phyloP scores from a whole-genome alignment of 2,329 filamentous ascomycete genomes.

The Hawksworthiomyces lignivorus region DNA sequence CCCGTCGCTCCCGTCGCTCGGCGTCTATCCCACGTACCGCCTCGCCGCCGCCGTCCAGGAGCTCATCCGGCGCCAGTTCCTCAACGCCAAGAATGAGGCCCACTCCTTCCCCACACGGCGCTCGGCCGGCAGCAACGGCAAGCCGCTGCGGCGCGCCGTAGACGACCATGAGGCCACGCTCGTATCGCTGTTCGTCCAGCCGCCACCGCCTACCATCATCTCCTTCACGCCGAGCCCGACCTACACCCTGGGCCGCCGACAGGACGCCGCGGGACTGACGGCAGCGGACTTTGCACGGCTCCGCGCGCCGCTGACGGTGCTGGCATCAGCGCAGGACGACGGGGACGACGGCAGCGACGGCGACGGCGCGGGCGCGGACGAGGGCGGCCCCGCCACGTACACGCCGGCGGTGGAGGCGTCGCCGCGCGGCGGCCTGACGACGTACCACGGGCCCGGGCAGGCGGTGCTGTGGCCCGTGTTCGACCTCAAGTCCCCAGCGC shows the following conservation, averaged over 20 bases:
- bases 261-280: constrained; percentile 42
- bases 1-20: constrained; percentile 19
- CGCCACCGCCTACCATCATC: constrained; percentile 63
- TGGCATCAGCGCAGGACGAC: constrained; percentile 9
- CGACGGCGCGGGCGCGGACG: constrained; percentile 23
- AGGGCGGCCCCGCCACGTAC: constrained; percentile 17
- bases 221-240: constrained; percentile 77
- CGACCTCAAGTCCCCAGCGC: constrained; percentile 55
- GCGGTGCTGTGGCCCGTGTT: constrained; percentile 85
- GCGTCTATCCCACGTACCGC: constrained; percentile 27
- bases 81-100: constrained; percentile 45
- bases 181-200: constrained; percentile 14
- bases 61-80: constrained; percentile 38
- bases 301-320: constrained; percentile 30
- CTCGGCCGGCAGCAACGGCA: not conserved
- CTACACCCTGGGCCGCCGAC: constrained; percentile 84
- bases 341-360: constrained; percentile 15
- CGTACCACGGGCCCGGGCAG: constrained; percentile 93
- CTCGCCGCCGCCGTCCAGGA: constrained; percentile 31
- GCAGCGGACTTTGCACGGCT: constrained; percentile 37
- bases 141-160: not conserved
- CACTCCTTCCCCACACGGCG: not conserved
- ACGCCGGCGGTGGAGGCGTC: constrained; percentile 59
- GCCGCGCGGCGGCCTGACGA: constrained; percentile 81
- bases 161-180: not conserved